Percentiles rank a stretch among this genome's conserved stretches.
Conservation (phyloP, 345 rosid genomes). For the Viola odorata region DNA sequence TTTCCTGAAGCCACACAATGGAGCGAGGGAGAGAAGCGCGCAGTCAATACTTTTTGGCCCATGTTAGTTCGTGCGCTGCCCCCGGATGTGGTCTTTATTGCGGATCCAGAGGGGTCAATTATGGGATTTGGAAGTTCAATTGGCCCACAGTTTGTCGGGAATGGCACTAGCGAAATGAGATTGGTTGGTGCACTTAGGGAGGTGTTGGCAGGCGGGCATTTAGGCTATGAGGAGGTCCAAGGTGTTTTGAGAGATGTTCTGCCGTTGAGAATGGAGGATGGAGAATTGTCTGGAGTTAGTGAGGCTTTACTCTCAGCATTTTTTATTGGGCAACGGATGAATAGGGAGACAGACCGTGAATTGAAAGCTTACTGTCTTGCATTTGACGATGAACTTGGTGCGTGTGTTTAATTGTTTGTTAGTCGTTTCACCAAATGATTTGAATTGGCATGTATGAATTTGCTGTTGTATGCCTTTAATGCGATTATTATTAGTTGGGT, state of each 20-base stretch:
- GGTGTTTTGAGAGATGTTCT: slow-evolving; percentile 85
- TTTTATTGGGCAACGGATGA: slow-evolving; percentile 96
- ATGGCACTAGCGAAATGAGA: slow-evolving; percentile 69
- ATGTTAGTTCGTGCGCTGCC: slow-evolving; percentile 59
- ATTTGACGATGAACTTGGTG: slow-evolving; percentile 93
- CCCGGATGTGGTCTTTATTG: slow-evolving; percentile 82
- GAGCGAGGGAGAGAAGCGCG: slow-evolving; percentile 87
- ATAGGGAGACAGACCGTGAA: slow-evolving; percentile 90
- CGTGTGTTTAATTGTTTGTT: slow-evolving; percentile 5
- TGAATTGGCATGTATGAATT: background rate
- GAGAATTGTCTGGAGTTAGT: slow-evolving; percentile 51
- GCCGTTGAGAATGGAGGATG: slow-evolving; percentile 52
- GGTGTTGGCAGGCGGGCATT: slow-evolving; percentile 91
- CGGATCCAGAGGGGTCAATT: slow-evolving; percentile 91
- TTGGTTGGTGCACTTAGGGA: slow-evolving; percentile 93
- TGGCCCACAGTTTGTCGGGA: slow-evolving; percentile 79
- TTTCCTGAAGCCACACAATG: slow-evolving; percentile 91
- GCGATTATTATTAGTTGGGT: slow-evolving; percentile 19
- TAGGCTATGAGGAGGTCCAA: slow-evolving; percentile 88
- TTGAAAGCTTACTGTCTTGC: slow-evolving; percentile 96
- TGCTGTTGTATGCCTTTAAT: slow-evolving; percentile 5
- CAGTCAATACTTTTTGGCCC: slow-evolving; percentile 76
- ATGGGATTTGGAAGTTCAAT: slow-evolving; percentile 65
- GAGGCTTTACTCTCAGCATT: slow-evolving; percentile 90
- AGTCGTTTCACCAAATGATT: slow-evolving; percentile 6